phyloP scores from a whole-genome alignment of 2,329 filamentous ascomycete species.

The Aspergillus pseudotamarii region DNA sequence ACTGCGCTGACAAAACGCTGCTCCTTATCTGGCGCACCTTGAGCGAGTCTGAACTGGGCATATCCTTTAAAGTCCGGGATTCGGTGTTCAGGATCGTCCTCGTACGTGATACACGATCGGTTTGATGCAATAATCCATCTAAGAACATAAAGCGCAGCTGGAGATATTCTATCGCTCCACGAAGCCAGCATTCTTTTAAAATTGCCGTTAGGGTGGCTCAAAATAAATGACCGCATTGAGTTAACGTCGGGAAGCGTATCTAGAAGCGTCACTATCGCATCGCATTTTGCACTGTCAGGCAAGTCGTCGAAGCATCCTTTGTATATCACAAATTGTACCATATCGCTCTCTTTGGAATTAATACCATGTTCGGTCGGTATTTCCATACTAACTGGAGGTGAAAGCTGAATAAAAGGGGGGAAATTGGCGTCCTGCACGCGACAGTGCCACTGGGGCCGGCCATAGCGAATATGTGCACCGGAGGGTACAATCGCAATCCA shows the following conservation, averaged over 20 bases:
- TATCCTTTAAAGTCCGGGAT: conserved; percentile 67
- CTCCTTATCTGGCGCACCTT: conserved; percentile 88
- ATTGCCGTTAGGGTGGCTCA: conserved; percentile 18
- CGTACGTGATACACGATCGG: conserved; percentile 79
- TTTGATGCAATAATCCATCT: conserved; percentile 92
- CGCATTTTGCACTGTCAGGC: conserved; percentile 26
- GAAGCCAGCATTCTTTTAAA: conserved; percentile 42
- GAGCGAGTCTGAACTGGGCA: conserved; percentile 83
- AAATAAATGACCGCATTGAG: conserved; percentile 51
- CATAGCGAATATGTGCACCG: not conserved
- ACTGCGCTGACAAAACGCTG: conserved; percentile 70
- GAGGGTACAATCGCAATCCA: conserved; percentile 53
- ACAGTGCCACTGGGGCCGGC: conserved; percentile 44
- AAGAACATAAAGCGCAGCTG: conserved; percentile 68
- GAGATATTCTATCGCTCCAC: conserved; percentile 65
- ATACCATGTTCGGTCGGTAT: not conserved
- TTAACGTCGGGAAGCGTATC: conserved; percentile 43
- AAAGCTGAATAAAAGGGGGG: conserved; percentile 49
- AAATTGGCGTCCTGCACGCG: conserved; percentile 51
- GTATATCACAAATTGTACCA: conserved; percentile 33
- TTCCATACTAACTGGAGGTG: conserved; percentile 23
- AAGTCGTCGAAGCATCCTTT: conserved; percentile 46
- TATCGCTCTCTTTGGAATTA: not conserved
- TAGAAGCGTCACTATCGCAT: conserved; percentile 37
- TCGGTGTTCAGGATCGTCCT: conserved; percentile 53